Evolutionary conservation across 2,329 filamentous ascomycete species (phyloP), one percentile per base, ranked within the genome.

Genomic region (Sclerotinia minor): DNA sequence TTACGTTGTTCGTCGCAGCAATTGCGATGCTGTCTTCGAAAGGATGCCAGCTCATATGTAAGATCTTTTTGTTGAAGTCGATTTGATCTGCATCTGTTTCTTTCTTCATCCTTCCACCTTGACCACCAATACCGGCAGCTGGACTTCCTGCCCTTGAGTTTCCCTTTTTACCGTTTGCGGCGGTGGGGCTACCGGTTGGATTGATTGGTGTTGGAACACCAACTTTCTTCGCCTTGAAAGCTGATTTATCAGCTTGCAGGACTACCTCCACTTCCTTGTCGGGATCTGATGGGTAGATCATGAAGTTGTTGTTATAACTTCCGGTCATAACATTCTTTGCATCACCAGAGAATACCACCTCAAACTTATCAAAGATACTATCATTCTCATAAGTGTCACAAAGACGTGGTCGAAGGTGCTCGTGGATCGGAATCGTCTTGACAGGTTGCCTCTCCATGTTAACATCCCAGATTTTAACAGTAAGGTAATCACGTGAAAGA

Each of bases 281-380:
- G 8, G 94, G 92, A 76, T 98, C 94, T 35, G 94, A 95, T 5
- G 95, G 95, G 79, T 98, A 99, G 77, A 99, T 99, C 95, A 99
- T 99, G 84, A 99, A 98, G 83, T 99, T 99, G 83, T 99, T 99
- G 85, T 99, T 99, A 84, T 99, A 99, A 78, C 93, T 97, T 75
- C 95, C 95, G 7, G 95, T 99, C 95, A 99, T 99, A 73, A 98
- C 95, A 75, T 99, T 98, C 85, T 97, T 96, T 50, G 93, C 92
- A 79, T 98, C 94, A 32, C 95, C 95, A 2, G 94, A 98, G 82
- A 99, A 99, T 64, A 98, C 94, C 53, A 99, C 95, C 81, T 99
- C 95, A 73, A 99, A 99, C 80, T 99, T 99, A 86, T 99, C 95
- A 77, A 99, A 99, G 77, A 99, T 99, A 79, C 93, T 97, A 78